Base-by-base conservation (phyloP, 1,284 basidiomycete species). In the Pseudozyma sp. region DNA sequence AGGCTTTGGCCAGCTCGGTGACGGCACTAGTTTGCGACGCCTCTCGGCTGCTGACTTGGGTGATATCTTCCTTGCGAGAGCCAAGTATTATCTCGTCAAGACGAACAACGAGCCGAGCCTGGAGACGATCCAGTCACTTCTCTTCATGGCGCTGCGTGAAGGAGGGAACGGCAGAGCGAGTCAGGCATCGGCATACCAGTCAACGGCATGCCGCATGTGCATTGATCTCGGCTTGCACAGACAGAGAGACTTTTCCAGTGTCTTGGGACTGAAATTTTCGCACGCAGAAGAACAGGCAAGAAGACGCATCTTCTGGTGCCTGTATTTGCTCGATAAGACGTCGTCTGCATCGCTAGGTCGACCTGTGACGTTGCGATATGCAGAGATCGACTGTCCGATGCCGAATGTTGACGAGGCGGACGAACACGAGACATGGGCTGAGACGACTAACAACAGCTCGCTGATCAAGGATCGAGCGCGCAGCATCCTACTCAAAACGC, bases 331-430 rank as follows among this genome's bases (percentile, higher is more conserved):
- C 21, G 79, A 81, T 59, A 81, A 81, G 66, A 68, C 65, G 3
- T 66, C 63, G 31, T 69, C 73, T 9, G 72, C 66, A 5, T 70
- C 70, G 31, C 48, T 80, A n/a, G 79, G 78, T 38, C 51, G 78
- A 52, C 77, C 79, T 0, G 63, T 76, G 13, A 72, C 72, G 10
- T 45, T 81, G 66, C 57, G 79, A 5, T 64, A 68, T 43, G 70
- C 57, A n/a, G 79, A 81, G 72, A 74, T 75, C 42, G 79, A 81
- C 56, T 78, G 76, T 34, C 78, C 79, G 2, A 38, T 79, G 16
- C 76, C 76, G 19, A 62, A 65, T 31, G 40, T 62, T 0, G 78
- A 81, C 31, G 72, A 78, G 36, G 36, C 52, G 8, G 77, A 73
- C 50, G 77, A 80, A 40, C 50, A 65, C 45, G 70, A 75, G 52